Percentiles rank a stretch among this genome's conserved stretches.
Evolutionary conservation across 2,329 filamentous ascomycete genomes (phyloP).

Genomic region (Botrytis sinoallii): DNA sequence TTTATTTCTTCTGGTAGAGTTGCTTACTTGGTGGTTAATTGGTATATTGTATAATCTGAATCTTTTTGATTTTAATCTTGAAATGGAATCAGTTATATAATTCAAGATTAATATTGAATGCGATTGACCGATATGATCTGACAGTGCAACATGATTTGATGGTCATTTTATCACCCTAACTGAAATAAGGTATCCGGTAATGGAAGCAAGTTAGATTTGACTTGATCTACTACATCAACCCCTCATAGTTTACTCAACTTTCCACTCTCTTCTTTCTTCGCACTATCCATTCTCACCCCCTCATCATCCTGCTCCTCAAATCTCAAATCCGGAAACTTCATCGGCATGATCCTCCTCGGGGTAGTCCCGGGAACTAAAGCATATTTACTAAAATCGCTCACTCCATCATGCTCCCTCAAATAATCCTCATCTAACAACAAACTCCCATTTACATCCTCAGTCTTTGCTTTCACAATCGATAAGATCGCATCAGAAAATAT

Average conservation of each 20-base stretch:
- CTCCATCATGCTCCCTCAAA: slow-evolving; percentile 58
- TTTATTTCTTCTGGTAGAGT: too few species aligned
- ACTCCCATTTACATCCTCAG: slow-evolving; percentile 63
- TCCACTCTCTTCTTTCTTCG: slow-evolving; percentile 29
- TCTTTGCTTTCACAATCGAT: slow-evolving; percentile 62
- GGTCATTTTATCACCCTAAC: too few species aligned
- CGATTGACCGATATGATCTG: too few species aligned
- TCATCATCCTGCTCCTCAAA: slow-evolving; percentile 81
- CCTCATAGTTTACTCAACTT: slow-evolving; percentile 23
- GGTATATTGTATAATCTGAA: too few species aligned
- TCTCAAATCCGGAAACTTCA: slow-evolving; percentile 59
- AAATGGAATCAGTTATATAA: too few species aligned
- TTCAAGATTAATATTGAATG: not conserved
- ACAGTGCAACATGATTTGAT: too few species aligned
- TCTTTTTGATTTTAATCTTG: too few species aligned
- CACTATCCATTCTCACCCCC: slow-evolving; percentile 68
- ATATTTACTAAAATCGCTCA: slow-evolving; percentile 72
- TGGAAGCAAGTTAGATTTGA: not conserved
- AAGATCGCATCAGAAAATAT: slow-evolving; percentile 81
- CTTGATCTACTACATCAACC: not conserved
- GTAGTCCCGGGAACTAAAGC: slow-evolving; percentile 59
- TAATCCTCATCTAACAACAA: slow-evolving; percentile 80
- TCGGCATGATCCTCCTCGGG: slow-evolving; percentile 77
- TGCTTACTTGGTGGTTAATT: too few species aligned
- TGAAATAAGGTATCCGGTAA: not conserved